Evolutionary conservation across 768 basidiomycete species (phyloP), one percentile per base, ranked within the genome.

Genomic region (Pisolithus sp.): DNA sequence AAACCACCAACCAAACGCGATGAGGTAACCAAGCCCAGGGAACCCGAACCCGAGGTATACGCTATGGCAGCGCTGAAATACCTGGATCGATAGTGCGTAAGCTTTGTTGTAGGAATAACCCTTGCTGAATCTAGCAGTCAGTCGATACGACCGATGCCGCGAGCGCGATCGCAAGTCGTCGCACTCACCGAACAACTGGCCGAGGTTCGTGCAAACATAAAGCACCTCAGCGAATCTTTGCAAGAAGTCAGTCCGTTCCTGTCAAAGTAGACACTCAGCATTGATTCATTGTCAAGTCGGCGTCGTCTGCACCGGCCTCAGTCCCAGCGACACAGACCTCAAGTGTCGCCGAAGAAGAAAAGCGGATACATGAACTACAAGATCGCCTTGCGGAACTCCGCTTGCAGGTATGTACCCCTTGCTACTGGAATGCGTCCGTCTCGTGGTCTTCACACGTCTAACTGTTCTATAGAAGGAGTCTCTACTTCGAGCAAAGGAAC

Each of bases 41-140:
- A 82, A 20, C 70, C 78, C 7, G 83, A 86, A 21, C 86, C 88
- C 6, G 87, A 89, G 63, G 74, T 86, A 13, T 89, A 88, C 64
- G 85, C 81, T 0, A 73, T 81, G 53, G 89, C 89, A 8, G 86
- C 89, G 0, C 62, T 86, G 54, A 88, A 83, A 66, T 89, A 83
- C 59, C 73, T 91, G 49, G 83, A 87, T 62, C 78, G 82, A 64
- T 91, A 87, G 87, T 88, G 60, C 62, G 87, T 73, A 47, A n/a
- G 23, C 50, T 26, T 48, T 20, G 21, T 34, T 15, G 3, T 4
- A 15, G 34, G 13, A 13, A 15, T 13, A 13, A 13, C 12, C 34
- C 34, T 34, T 15, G 1, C 34, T 34, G 12, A 34, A 66, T 48
- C 42, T 39, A 46, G 50, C 46, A 76, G 75, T 52, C 68, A 73